A percentile compares a stretch with the other conserved stretches of the same genome.
phyloP scores from a whole-genome alignment of 192 early-diverging fungal species.

The Lobosporangium transversale region DNA sequence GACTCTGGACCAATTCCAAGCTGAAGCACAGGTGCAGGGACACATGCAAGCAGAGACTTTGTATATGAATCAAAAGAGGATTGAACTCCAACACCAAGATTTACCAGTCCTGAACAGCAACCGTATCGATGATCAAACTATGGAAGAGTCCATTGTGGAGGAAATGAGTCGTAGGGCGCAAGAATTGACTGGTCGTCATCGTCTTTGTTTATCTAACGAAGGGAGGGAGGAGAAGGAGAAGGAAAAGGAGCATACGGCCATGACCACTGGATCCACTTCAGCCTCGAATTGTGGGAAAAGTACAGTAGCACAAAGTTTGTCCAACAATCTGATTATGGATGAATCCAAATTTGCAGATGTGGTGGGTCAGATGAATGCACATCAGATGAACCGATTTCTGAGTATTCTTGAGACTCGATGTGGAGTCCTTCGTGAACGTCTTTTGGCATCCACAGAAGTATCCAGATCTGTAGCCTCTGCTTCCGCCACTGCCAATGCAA shows the following conservation, averaged over 20 bases:
- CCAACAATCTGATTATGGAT: constrained; percentile 48
- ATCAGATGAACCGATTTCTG: constrained; percentile 64
- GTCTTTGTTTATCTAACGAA: neutral
- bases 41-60: neutral
- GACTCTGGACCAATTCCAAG: neutral
- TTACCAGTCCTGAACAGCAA: too few species aligned
- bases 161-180: constrained; percentile 27
- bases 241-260: neutral
- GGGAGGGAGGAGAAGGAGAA: constrained; percentile 32
- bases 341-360: constrained; percentile 51
- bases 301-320: constrained; percentile 12
- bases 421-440: constrained; percentile 53
- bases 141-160: constrained; percentile 18
- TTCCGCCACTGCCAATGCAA: too few species aligned
- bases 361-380: constrained; percentile 59
- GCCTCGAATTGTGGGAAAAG: neutral
- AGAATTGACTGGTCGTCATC: constrained; percentile 4
- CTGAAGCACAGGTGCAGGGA: neutral
- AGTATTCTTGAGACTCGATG: constrained; percentile 65
- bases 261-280: neutral
- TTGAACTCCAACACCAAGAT: too few species aligned
- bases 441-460: constrained; percentile 37
- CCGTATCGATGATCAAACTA: neutral
- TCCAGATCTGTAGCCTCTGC: too few species aligned
- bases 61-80: too few species aligned